Conservation (phyloP, 2,329 filamentous ascomycete genomes). For the Colletotrichum karsti region DNA sequence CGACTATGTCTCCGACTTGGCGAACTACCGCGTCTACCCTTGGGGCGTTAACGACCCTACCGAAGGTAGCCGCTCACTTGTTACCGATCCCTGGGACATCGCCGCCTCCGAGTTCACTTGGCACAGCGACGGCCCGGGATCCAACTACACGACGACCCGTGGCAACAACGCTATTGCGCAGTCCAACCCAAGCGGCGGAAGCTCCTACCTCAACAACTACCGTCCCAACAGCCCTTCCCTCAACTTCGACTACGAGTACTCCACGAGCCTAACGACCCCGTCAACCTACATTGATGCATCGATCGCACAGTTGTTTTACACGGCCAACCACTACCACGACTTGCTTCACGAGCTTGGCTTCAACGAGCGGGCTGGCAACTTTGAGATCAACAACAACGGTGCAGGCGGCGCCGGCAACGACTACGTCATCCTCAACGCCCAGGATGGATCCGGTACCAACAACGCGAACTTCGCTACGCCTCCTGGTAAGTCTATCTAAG, state of each 20-base stretch:
- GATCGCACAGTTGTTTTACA: constrained; percentile 64
- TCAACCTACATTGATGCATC: constrained; percentile 56
- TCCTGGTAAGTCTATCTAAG: constrained; percentile 47
- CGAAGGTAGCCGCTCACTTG: constrained; percentile 47
- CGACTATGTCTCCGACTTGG: constrained; percentile 59
- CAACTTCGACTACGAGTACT: constrained; percentile 51
- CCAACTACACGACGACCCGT: constrained; percentile 53
- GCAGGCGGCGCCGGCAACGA: constrained; percentile 56
- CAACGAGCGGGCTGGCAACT: constrained; percentile 62
- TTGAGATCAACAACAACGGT: constrained; percentile 60
- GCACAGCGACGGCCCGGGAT: constrained; percentile 54
- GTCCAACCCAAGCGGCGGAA: constrained; percentile 52
- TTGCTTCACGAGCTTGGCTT: constrained; percentile 62
- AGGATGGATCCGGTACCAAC: constrained; percentile 57
- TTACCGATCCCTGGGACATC: constrained; percentile 53
- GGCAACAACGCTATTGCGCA: constrained; percentile 65
- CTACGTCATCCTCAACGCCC: constrained; percentile 58
- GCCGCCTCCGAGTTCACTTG: constrained; percentile 56
- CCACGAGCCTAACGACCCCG: constrained; percentile 38
- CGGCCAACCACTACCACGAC: constrained; percentile 62
- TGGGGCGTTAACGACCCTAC: constrained; percentile 61
- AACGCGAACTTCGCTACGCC: constrained; percentile 62
- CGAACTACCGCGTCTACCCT: constrained; percentile 58
- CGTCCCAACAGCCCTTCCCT: constrained; percentile 48
- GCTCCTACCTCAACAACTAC: constrained; percentile 37